A percentile compares a stretch with the other conserved stretches of the same genome.
Conservation (phyloP, 345 rosid species). For the Rhodamnia rubescens region DNA sequence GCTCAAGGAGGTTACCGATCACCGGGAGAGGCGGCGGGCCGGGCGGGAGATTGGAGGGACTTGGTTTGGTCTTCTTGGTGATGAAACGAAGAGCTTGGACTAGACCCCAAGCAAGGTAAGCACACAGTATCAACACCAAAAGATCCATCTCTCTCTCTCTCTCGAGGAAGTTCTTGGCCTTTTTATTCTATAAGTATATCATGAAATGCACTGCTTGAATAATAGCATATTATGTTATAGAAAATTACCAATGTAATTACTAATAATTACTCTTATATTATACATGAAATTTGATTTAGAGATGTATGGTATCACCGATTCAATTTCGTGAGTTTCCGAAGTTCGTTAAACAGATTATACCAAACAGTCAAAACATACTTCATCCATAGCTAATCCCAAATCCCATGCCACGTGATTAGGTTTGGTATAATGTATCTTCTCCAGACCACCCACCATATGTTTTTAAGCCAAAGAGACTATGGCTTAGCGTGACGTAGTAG, state of each 20-base stretch:
- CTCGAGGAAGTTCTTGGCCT: not conserved
- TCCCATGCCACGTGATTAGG: not conserved
- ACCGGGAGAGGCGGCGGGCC: constrained; percentile 13
- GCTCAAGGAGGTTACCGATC: constrained; percentile 13
- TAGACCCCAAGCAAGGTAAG: not conserved
- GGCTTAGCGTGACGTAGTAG: not conserved
- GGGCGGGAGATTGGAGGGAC: constrained; percentile 9
- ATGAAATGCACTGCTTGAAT: not conserved
- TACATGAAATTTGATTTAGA: not conserved
- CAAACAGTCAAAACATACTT: not conserved
- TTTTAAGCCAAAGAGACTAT: not conserved
- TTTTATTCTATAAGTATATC: not conserved
- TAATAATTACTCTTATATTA: not conserved
- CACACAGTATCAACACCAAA: not conserved
- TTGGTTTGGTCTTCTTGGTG: not conserved
- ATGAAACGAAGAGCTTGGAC: not conserved
- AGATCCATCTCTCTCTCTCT: not conserved
- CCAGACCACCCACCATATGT: not conserved
- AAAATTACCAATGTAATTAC: not conserved
- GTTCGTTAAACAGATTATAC: not conserved
- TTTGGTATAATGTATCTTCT: not conserved
- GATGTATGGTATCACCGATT: not conserved
- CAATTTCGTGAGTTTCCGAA: not conserved
- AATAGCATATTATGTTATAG: not conserved
- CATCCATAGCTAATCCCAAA: not conserved